Base-by-base conservation (phyloP, 192 early-diverging fungal species). In the Geranomyces michiganensis region DNA sequence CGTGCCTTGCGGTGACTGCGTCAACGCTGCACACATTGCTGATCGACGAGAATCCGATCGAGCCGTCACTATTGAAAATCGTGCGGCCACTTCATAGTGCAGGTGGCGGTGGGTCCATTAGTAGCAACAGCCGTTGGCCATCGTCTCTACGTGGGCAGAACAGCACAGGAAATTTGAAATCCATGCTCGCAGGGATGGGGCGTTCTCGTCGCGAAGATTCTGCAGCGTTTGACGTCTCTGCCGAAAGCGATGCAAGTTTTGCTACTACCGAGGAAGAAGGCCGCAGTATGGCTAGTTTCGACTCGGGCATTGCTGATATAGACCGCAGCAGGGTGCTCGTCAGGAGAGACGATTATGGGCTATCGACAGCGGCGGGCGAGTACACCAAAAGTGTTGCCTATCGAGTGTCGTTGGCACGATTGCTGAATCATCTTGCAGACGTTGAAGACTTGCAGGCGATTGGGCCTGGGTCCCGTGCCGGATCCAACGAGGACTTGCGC, bases 351-450 rank as follows among this genome's bases (percentile, higher is more conserved):
- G 36, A 41, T 41, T 3, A 41, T 41, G 36, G 10, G 36, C 5
- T 10, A 41, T 7, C 36, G 3, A 10, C 36, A 10, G 10, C 36
- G 10, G 10, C 5, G 10, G 36, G 36, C 10, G 36, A 3, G 36
- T 3, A 3, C 5, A 41, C 26, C 6, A n/a, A n/a, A 15, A n/a
- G 26, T 41, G n/a, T 41, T 17, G 36, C 33, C 2, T 64, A 64
- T 22, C 19, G 9, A n/a, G 24, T 68, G 3, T 14, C 6, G 15
- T 32, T 83, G 44, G 79, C 65, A 21, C 75, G 81, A 1, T 62
- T 89, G 17, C 72, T 88, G 68, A 76, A 80, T 22, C 79, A 85
- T 66, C 73, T 89, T 24, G 72, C 72, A 15, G 89, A 90, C 77
- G 68, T 84, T 4, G 76, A 80, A 43, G 90, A 91, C 58, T 73